Percentiles rank a stretch among this genome's conserved stretches.
phyloP scores from a whole-genome alignment of 2,329 filamentous ascomycete species.

The Alternaria burnsii region DNA sequence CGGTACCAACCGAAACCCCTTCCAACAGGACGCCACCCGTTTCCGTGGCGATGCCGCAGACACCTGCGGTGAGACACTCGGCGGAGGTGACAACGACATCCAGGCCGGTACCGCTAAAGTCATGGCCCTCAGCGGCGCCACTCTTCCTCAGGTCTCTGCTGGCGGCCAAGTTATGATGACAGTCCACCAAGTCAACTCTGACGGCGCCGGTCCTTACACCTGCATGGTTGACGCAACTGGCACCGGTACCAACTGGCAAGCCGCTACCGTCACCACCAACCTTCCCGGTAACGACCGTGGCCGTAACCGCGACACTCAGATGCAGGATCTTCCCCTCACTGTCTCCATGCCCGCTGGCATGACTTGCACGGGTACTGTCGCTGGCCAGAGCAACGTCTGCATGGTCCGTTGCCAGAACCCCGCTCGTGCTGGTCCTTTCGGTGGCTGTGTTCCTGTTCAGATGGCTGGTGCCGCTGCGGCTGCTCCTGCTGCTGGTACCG shows the following conservation, averaged over 20 bases:
- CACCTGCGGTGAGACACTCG: slow-evolving; percentile 67
- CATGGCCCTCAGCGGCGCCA: slow-evolving; percentile 64
- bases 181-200: slow-evolving; percentile 72
- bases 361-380: slow-evolving; percentile 67
- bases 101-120: slow-evolving; percentile 66
- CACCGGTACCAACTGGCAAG: slow-evolving; percentile 62
- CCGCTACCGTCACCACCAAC: slow-evolving; percentile 64
- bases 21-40: slow-evolving; percentile 71
- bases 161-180: slow-evolving; percentile 67
- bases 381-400: slow-evolving; percentile 67
- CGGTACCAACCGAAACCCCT: slow-evolving; percentile 67
- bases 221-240: slow-evolving; percentile 71
- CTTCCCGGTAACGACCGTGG: slow-evolving; percentile 62
- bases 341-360: slow-evolving; percentile 65
- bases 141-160: slow-evolving; percentile 66
- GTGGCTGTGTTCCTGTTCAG: slow-evolving; percentile 67
- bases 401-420: slow-evolving; percentile 70
- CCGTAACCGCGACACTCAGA: slow-evolving; percentile 47
- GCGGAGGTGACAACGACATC: slow-evolving; percentile 64
- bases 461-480: slow-evolving; percentile 45
- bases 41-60: slow-evolving; percentile 64
- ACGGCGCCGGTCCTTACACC: slow-evolving; percentile 71
- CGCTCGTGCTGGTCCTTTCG: slow-evolving; percentile 69
- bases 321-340: slow-evolving; percentile 58
- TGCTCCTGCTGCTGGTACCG: slow-evolving; percentile 12